Percentiles rank a stretch among this genome's conserved stretches.
Conservation (phyloP, 2,329 filamentous ascomycete genomes). For the Teratosphaeria viscida region DNA sequence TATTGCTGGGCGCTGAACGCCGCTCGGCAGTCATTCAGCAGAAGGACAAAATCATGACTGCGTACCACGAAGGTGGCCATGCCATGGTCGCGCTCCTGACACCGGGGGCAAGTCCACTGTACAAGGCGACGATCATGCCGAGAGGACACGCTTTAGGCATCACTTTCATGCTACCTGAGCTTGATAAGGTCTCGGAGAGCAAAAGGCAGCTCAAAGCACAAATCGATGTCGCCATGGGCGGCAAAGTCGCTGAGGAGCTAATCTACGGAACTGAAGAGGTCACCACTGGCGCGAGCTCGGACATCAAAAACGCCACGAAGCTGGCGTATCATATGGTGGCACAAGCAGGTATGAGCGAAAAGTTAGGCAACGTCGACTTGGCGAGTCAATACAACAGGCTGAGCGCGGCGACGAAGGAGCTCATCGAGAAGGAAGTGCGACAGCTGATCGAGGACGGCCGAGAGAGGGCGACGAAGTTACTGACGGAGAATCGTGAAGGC, state of each 20-base stretch:
- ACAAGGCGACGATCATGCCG: conserved; percentile 96
- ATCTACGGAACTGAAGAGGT: conserved; percentile 86
- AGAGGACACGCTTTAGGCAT: conserved; percentile 78
- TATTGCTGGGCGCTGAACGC: conserved; percentile 91
- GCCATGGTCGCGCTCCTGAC: conserved; percentile 81
- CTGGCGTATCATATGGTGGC: conserved; percentile 84
- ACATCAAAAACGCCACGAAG: conserved; percentile 71
- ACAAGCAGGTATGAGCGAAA: conserved; percentile 76
- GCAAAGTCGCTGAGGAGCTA: conserved; percentile 83
- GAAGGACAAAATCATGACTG: conserved; percentile 92
- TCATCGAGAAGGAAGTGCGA: conserved; percentile 83
- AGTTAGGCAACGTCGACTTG: conserved; percentile 83
- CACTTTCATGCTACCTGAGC: conserved; percentile 77
- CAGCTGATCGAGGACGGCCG: conserved; percentile 74
- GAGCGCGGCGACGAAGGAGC: conserved; percentile 73
- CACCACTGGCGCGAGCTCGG: conserved; percentile 74
- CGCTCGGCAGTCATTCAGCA: conserved; percentile 81
- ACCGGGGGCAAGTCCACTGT: conserved; percentile 64
- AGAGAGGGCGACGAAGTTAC: conserved; percentile 57
- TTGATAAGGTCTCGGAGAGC: conserved; percentile 85
- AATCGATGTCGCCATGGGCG: conserved; percentile 73
- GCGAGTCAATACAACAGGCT: conserved; percentile 68
- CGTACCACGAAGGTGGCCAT: conserved; percentile 92
- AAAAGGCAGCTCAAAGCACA: conserved; percentile 71
- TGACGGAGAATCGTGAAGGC: conserved; percentile 68